phyloP scores from a whole-genome alignment of 2,329 filamentous ascomycete species.

The Nemania diffusa region DNA sequence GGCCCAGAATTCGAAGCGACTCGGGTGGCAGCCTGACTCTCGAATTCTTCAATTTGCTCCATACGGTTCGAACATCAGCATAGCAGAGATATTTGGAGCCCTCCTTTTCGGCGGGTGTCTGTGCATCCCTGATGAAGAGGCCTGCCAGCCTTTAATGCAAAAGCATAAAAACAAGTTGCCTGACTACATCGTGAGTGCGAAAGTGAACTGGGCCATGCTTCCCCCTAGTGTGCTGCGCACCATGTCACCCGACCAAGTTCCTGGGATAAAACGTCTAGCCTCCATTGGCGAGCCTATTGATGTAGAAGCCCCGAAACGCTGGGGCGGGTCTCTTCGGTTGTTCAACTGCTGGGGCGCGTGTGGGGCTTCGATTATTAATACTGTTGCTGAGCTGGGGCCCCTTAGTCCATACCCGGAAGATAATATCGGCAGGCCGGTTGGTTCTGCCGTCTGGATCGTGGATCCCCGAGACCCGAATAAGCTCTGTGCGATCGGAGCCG shows the following conservation, averaged over 20 bases:
- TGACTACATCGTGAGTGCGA: slow-evolving; percentile 26
- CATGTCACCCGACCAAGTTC: slow-evolving; percentile 17
- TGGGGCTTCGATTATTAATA: slow-evolving; percentile 11
- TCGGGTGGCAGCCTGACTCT: slow-evolving; percentile 16
- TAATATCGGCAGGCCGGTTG: slow-evolving; percentile 20
- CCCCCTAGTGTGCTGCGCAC: slow-evolving; percentile 17
- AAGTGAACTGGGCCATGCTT: slow-evolving; percentile 26
- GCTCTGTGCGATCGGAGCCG: slow-evolving; percentile 25
- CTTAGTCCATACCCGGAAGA: slow-evolving; percentile 21
- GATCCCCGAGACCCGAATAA: slow-evolving; percentile 17
- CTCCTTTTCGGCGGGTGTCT: slow-evolving; percentile 31
- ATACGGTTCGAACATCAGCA: slow-evolving; percentile 19
- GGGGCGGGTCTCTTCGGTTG: slow-evolving; percentile 9
- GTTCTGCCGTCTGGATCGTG: slow-evolving; percentile 21
- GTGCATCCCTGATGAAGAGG: slow-evolving; percentile 21
- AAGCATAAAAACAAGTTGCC: background rate
- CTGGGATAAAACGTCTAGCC: slow-evolving; percentile 12
- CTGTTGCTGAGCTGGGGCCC: slow-evolving; percentile 17
- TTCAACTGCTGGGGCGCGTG: slow-evolving; percentile 24
- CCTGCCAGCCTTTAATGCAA: background rate
- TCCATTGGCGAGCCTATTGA: slow-evolving; percentile 17
- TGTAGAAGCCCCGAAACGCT: background rate
- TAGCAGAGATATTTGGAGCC: slow-evolving; percentile 26
- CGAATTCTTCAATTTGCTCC: slow-evolving; percentile 28
- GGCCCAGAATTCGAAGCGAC: background rate